A percentile compares a stretch with the other conserved stretches of the same genome.
These are phyloP conservation scores for Aureobasidium sp. DNA, from an alignment of 2,329 filamentous ascomycete genomes.

Conservation along the genomic window DNA sequence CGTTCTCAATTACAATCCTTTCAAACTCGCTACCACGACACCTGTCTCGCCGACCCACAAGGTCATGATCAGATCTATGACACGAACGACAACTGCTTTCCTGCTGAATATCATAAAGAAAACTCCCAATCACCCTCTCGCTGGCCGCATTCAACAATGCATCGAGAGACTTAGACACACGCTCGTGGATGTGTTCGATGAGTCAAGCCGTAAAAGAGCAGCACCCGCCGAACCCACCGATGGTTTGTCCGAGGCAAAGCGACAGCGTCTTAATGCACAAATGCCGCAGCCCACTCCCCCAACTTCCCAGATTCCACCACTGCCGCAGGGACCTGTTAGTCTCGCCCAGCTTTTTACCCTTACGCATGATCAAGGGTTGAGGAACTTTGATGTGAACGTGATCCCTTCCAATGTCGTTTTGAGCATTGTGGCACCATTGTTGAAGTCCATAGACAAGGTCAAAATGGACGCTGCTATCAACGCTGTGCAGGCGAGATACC, in stretches of 20 bases:
- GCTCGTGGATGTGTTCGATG: slow-evolving; percentile 72
- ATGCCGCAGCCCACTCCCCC: slow-evolving; percentile 33
- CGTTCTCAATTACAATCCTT: slow-evolving; percentile 83
- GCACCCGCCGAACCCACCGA: slow-evolving; percentile 64
- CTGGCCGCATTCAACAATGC: slow-evolving; percentile 76
- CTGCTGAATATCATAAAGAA: slow-evolving; percentile 76
- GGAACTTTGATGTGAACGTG: slow-evolving; percentile 73
- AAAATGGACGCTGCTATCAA: slow-evolving; percentile 67
- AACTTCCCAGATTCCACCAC: slow-evolving; percentile 47
- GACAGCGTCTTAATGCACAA: slow-evolving; percentile 61
- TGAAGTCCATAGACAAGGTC: slow-evolving; percentile 63
- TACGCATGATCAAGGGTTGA: slow-evolving; percentile 65
- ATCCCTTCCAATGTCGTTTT: slow-evolving; percentile 70
- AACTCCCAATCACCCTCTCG: slow-evolving; percentile 72
- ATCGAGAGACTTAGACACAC: slow-evolving; percentile 75
- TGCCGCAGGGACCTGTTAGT: slow-evolving; percentile 69
- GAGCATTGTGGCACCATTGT: slow-evolving; percentile 72
- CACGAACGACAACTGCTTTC: slow-evolving; percentile 80
- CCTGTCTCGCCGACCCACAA: slow-evolving; percentile 72
- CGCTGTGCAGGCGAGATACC: slow-evolving; percentile 37
- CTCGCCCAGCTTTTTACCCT: slow-evolving; percentile 82
- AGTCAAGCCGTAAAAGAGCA: slow-evolving; percentile 69
- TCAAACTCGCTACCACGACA: slow-evolving; percentile 60
- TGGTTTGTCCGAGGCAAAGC: slow-evolving; percentile 69
- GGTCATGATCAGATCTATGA: slow-evolving; percentile 86